Evolutionary conservation across 495 filamentous ascomycete species (phyloP).

Genomic region (Penicillium subrubescens): DNA sequence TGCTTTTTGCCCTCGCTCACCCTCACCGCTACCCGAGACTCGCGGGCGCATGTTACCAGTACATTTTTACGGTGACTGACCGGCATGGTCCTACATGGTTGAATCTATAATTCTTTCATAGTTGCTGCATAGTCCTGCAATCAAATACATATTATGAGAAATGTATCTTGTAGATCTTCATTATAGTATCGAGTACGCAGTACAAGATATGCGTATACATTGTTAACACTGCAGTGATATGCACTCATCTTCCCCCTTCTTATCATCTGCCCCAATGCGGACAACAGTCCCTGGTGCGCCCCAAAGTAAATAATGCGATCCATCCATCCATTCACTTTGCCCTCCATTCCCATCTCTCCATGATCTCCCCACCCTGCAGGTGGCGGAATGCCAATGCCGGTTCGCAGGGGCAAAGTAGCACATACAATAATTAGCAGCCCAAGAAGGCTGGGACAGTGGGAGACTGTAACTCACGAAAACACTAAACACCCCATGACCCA

Average conservation of each 20-base stretch:
- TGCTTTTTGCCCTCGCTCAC: background rate
- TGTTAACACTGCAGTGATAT: background rate
- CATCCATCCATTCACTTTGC: background rate
- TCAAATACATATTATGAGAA: background rate
- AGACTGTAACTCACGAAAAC: background rate
- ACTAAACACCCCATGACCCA: conserved; percentile 10
- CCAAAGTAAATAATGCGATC: background rate
- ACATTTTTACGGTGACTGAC: background rate
- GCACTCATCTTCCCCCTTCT: background rate
- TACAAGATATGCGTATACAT: background rate
- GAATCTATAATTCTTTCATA: background rate
- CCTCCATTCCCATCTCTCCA: background rate
- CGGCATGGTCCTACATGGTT: background rate
- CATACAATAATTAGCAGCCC: background rate
- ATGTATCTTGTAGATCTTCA: background rate
- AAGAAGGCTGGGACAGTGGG: background rate
- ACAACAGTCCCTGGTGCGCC: background rate
- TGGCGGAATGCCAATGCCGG: conserved; percentile 11
- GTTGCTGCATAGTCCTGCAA: background rate
- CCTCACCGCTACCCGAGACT: conserved; percentile 11
- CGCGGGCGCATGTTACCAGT: conserved; percentile 5
- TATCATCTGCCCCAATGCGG: background rate
- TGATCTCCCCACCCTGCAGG: conserved; percentile 9
- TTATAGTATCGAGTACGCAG: background rate
- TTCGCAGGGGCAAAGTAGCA: background rate